Conservation (phyloP, 2,329 filamentous ascomycete genomes). For the Alternaria incomplexa region DNA sequence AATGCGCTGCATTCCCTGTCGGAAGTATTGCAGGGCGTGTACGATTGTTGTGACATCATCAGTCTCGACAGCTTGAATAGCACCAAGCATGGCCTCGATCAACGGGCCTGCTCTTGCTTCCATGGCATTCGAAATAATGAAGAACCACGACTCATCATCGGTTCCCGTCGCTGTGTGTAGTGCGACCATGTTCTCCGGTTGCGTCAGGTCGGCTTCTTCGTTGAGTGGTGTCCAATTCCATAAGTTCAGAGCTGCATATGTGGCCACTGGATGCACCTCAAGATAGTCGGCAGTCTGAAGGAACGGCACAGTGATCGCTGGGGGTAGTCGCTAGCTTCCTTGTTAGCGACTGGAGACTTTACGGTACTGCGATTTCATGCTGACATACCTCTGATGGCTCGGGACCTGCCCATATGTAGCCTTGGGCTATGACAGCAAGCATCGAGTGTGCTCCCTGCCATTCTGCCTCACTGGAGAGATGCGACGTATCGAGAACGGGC, state of each 20-base stretch:
- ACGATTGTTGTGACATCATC: constrained; percentile 49
- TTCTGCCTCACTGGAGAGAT: constrained; percentile 77
- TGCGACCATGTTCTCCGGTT: constrained; percentile 38
- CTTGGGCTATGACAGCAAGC: constrained; percentile 74
- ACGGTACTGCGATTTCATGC: background rate
- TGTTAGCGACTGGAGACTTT: constrained; percentile 10
- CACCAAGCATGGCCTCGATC: constrained; percentile 54
- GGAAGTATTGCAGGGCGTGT: constrained; percentile 49
- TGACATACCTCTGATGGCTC: constrained; percentile 68
- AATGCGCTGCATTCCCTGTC: constrained; percentile 50
- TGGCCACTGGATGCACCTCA: constrained; percentile 42
- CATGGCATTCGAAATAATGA: constrained; percentile 60
- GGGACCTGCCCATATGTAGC: constrained; percentile 80
- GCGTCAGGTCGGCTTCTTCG: constrained; percentile 29
- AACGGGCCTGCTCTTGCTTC: constrained; percentile 58
- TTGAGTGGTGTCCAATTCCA: constrained; percentile 42
- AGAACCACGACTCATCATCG: constrained; percentile 52
- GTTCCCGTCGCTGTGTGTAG: constrained; percentile 42
- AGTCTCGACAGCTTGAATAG: constrained; percentile 53
- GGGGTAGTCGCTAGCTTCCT: constrained; percentile 32
- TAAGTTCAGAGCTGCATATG: constrained; percentile 43
- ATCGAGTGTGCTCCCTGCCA: constrained; percentile 82
- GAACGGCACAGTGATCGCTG: constrained; percentile 39
- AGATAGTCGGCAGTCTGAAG: constrained; percentile 37
- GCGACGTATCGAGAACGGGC: constrained; percentile 74